Percentiles rank a stretch among this genome's conserved stretches.
Conservation (phyloP, 352 stramenopile genomes). For the Blastocystis sp. region DNA sequence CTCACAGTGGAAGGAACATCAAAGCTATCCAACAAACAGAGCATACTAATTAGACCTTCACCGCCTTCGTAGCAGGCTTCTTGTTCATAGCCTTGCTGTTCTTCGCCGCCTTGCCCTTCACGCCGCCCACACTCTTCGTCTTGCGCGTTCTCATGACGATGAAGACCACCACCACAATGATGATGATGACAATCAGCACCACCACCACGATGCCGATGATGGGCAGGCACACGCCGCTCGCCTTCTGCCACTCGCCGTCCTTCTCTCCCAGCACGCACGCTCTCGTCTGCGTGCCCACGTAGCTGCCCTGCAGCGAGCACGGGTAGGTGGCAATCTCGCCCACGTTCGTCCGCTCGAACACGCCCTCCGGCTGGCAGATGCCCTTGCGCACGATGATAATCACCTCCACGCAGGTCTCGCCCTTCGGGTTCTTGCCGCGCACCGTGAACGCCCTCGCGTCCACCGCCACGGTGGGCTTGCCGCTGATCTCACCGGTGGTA, state of each 20-base stretch:
- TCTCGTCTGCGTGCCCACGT: constrained; percentile 3
- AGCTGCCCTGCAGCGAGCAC: not conserved
- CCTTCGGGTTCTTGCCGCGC: constrained; percentile 7
- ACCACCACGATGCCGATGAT: not conserved
- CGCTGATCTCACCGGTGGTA: constrained; percentile 30
- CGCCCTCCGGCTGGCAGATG: not conserved
- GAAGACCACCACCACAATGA: not conserved
- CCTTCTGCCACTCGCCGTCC: constrained; percentile 13
- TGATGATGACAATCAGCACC: not conserved
- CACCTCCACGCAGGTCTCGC: not conserved
- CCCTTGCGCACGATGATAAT: constrained; percentile 6
- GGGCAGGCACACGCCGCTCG: not conserved
- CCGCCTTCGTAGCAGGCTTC: not conserved
- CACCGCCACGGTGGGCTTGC: not conserved
- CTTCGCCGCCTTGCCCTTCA: not conserved
- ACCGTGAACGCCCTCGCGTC: constrained; percentile 5
- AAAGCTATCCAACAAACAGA: not conserved
- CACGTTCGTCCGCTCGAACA: not conserved
- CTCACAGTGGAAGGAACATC: not conserved
- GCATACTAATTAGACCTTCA: not conserved
- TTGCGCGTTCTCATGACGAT: not conserved
- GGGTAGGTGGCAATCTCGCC: not conserved
- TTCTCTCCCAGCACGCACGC: not conserved
- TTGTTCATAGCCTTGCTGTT: not conserved
- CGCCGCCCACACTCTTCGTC: not conserved